Percentiles rank a stretch among this genome's conserved stretches.
Evolutionary conservation across 352 stramenopile genomes (phyloP).

Genomic region (Phytophthora sojae): DNA sequence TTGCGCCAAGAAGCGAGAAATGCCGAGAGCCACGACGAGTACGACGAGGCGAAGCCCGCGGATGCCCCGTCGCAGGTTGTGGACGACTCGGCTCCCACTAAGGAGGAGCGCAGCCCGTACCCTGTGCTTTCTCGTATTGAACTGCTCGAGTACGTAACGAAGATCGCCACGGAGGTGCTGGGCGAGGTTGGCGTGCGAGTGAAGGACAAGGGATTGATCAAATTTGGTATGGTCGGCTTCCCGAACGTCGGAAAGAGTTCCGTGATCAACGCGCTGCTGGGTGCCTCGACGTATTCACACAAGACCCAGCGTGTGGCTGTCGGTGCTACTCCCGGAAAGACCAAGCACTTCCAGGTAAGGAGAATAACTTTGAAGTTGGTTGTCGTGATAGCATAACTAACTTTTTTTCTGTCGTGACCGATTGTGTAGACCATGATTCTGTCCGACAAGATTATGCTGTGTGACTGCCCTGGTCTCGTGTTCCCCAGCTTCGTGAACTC

Average conservation of each 20-base stretch:
- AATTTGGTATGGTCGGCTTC: constrained; percentile 99
- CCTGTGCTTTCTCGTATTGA: constrained; percentile 78
- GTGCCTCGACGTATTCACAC: constrained; percentile 95
- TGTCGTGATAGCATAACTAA: neutral
- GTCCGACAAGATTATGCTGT: constrained; percentile 98
- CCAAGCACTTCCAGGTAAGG: constrained; percentile 98
- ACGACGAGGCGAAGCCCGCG: constrained; percentile 40
- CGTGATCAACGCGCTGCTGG: constrained; percentile 99
- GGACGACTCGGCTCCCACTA: neutral
- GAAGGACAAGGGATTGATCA: constrained; percentile 88
- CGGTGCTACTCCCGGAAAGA: constrained; percentile 98
- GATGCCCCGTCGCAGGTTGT: constrained; percentile 13
- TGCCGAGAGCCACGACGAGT: constrained; percentile 43
- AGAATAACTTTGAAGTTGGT: neutral
- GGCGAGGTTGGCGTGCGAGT: constrained; percentile 66
- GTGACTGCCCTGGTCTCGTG: constrained; percentile 99
- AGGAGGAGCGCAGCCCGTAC: constrained; percentile 44
- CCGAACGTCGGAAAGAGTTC: constrained; percentile 99
- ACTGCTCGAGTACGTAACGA: constrained; percentile 75
- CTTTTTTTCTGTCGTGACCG: constrained; percentile 3
- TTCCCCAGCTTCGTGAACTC: constrained; percentile 99
- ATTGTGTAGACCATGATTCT: constrained; percentile 93
- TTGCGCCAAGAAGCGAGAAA: constrained; percentile 53
- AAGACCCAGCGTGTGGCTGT: constrained; percentile 97
- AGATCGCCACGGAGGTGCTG: constrained; percentile 64